Conservation (phyloP, 2,329 filamentous ascomycete species). For the Rosellinia necatrix region DNA sequence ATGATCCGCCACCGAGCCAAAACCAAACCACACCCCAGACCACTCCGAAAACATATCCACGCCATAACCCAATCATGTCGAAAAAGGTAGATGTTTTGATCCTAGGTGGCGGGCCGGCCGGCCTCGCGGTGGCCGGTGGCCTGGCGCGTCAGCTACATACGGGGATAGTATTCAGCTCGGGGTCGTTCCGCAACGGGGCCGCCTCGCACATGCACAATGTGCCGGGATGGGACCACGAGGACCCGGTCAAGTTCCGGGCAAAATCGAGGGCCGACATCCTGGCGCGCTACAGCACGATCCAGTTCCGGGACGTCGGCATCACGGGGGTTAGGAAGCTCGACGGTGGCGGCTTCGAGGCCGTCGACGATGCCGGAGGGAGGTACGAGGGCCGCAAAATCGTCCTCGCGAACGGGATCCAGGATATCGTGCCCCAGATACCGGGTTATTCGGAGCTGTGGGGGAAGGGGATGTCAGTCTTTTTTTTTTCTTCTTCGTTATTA, state of each 20-base stretch:
- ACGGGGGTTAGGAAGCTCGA: conserved; percentile 24
- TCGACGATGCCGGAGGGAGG: conserved; percentile 47
- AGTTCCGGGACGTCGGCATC: conserved; percentile 31
- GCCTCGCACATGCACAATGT: conserved; percentile 52
- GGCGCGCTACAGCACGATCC: conserved; percentile 28
- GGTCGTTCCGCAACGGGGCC: conserved; percentile 47
- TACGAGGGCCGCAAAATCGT: conserved; percentile 59
- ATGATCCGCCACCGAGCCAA: not conserved
- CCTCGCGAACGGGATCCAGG: conserved; percentile 58
- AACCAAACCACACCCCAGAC: not conserved
- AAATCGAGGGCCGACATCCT: conserved; percentile 27
- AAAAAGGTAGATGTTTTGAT: conserved; percentile 42
- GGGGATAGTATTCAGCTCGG: conserved; percentile 42
- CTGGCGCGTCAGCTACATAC: conserved; percentile 44
- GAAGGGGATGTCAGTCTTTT: conserved; percentile 49
- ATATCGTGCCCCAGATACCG: conserved; percentile 54
- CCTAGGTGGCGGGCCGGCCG: conserved; percentile 51
- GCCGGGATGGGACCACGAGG: conserved; percentile 33
- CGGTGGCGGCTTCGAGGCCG: conserved; percentile 33
- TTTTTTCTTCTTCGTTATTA: too few relatives aligned
- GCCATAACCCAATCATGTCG: not conserved
- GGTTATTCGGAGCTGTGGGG: conserved; percentile 63
- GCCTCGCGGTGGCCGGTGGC: conserved; percentile 46
- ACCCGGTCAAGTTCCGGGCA: conserved; percentile 24
- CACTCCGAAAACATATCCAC: not conserved